Conservation (phyloP, 257 asterid species). For the Solanum appendiculatum region DNA sequence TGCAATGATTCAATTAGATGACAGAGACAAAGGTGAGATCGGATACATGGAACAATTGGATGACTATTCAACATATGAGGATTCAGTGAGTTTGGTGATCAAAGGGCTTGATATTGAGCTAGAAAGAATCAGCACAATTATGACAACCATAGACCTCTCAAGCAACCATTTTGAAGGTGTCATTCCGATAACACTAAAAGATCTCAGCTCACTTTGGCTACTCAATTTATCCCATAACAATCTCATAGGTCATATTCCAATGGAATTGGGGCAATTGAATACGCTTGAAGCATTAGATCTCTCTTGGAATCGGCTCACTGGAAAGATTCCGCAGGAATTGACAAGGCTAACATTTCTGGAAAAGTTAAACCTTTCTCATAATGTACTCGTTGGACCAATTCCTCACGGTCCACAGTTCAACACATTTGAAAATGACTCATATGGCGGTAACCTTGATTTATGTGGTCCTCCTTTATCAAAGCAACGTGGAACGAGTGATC, state of each 20-base stretch:
- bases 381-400: background rate
- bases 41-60: background rate
- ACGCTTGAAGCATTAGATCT: too few species aligned
- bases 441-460: too few species aligned
- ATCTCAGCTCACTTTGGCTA: background rate
- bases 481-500: too few species aligned
- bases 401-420: background rate
- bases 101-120: background rate
- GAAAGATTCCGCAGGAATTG: background rate
- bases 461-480: too few species aligned
- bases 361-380: background rate
- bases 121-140: background rate
- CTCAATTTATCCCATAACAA: background rate
- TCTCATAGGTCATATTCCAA: background rate
- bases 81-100: background rate
- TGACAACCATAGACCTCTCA: too few species aligned
- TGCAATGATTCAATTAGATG: background rate
- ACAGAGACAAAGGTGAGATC: too few species aligned
- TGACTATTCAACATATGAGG: too few species aligned
- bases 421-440: too few species aligned
- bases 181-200: background rate
- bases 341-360: background rate
- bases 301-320: too few species aligned
- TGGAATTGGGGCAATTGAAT: too few species aligned
- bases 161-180: background rate